Base-by-base conservation (phyloP, 768 basidiomycete genomes). In the Pleurotus citrinopileatus region DNA sequence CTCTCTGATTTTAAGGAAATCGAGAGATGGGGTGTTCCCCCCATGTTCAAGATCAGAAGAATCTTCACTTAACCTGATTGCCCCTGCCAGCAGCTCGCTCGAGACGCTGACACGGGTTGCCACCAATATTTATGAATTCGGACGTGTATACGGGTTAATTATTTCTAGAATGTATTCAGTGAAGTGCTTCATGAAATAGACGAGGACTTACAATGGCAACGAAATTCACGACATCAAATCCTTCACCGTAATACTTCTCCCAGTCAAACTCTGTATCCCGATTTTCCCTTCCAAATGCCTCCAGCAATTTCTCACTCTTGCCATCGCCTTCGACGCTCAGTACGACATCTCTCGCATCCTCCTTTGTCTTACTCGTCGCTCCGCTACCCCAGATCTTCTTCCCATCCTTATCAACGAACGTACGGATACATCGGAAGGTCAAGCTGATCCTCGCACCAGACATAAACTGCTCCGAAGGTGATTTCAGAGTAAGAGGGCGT, bases 401-500 rank as follows among this genome's bases (percentile, higher is more conserved):
- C 28, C 72, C 73, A 46, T 79, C 79, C 2, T 64, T 65, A 12
- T 74, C 76, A 57, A 91, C 67, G 68, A 89, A 92, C 17, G 90
- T 92, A 29, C 86, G 87, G 40, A 92, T 91, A 53, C 78, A 75
- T 34, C 89, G 75, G 68, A 92, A 91, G 7, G 90, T 93, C 60
- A 91, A 67, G 62, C 89, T 90, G 64, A 92, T 90, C 43, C 90
- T 78, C 47, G 77, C 84, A 22, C 85, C 86, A n/a, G 71, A 63
- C 59, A 77, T 72, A 40, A 71, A 69, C 26, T 67, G 77, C 68
- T 92, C 90, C 22, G 70, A 77, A 2, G 65, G 62, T 1, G 76
- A 72, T 66, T 91, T 92, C 2, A 68, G 63, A 4, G 63, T 55
- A 2, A 75, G 55, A 2, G 81, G 79, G 1, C 91, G 84, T 58